Evolutionary conservation across 306 rosid species (phyloP), one percentile per base, ranked within the genome.

Genomic region (Casuarina cunninghamiana): DNA sequence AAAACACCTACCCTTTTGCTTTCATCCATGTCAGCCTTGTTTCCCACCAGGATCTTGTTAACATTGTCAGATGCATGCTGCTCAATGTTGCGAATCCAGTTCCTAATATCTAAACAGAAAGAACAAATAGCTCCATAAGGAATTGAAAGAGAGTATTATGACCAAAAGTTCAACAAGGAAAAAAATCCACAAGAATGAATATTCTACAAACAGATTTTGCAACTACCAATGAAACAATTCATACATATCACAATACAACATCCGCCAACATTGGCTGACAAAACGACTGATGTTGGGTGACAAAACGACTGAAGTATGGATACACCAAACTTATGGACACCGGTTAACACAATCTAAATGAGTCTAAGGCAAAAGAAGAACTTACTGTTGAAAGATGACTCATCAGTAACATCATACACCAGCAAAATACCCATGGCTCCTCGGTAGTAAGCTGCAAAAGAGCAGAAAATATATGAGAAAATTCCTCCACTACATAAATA

Each of bases 1-100:
- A 6, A 32, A 83, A 69, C 51, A 71, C 86, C 45, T 81, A 90
- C 97, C 93, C 95, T 86, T 86, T 80, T 88, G 85, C 93, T 91
- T 86, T 91, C 96, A 87, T 89, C 96, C 93, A 91, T 91, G 80
- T 91, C 96, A 83, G 96, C 96, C 90, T 91, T 91, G 87, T 91
- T 91, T 53, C 90, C 96, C 65, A 91, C 96, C 71, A 91, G 88
- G 78, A 91, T 83, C 90, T 89, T 91, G 85, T 87, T 87, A 79
- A 91, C 96, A 83, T 83, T 91, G 83, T 83, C 96, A 78, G 96
- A 91, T 66, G 96, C 96, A 81, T 91, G 93, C 63, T 91, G 96
- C 75, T 91, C 96, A 69, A 91, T 91, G 76, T 91, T 91, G 87
- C 92, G 93, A 80, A 91, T 91, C 96, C 96, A 91, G 86, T 91